Conservation (phyloP, 2,329 filamentous ascomycete species). For the Botryotinia convoluta region DNA sequence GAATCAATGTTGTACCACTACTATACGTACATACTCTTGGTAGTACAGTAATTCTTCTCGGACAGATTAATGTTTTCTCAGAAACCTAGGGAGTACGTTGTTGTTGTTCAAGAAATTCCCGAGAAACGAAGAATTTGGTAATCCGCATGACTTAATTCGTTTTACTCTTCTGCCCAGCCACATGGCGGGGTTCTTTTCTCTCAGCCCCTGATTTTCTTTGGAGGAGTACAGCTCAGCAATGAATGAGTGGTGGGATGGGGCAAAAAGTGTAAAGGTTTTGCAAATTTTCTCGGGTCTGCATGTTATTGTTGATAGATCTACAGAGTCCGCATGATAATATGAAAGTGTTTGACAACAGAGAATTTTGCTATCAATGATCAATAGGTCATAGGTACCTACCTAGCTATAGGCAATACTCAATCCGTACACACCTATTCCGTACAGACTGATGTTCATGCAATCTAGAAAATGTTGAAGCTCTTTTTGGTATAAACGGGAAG, state of each 20-base stretch:
- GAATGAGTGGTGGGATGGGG: background rate
- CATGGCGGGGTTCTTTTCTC: background rate
- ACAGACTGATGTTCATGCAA: background rate
- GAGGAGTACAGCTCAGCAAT: background rate
- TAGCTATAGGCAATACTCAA: background rate
- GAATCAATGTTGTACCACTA: background rate
- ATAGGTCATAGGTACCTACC: background rate
- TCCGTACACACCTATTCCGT: background rate
- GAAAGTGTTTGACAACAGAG: background rate
- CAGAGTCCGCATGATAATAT: background rate
- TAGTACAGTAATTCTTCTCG: background rate
- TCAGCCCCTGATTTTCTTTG: background rate
- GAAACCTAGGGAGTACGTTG: background rate
- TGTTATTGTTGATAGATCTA: background rate
- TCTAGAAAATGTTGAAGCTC: background rate
- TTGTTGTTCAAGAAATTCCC: background rate
- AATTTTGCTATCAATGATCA: background rate
- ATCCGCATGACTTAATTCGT: background rate
- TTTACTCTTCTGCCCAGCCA: background rate
- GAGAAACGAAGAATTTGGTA: background rate
- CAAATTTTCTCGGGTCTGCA: conserved; percentile 1
- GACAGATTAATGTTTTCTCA: background rate
- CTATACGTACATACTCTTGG: background rate
- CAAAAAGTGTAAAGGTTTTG: background rate
- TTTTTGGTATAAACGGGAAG: background rate